Conservation (phyloP, 306 rosid genomes). For the Abrus precatorius region DNA sequence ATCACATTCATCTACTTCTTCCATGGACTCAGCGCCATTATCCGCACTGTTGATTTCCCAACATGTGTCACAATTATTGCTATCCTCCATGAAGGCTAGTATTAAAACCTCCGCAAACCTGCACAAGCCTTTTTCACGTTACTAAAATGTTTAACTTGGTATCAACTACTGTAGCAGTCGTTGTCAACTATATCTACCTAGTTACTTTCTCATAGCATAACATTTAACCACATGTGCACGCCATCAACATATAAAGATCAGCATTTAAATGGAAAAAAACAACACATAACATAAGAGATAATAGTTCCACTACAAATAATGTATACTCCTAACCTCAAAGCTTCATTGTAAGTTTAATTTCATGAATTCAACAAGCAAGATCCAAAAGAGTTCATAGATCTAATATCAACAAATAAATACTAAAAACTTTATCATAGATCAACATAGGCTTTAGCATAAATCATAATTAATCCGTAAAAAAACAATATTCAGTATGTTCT, state of each 20-base stretch:
- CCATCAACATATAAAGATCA: not conserved
- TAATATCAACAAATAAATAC: not conserved
- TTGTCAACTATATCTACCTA: not conserved
- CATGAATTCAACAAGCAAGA: not conserved
- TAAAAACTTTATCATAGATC: not conserved
- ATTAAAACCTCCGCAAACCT: not conserved
- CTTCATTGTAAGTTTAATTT: not conserved
- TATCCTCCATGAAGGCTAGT: constrained; percentile 19
- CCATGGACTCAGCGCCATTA: constrained; percentile 12
- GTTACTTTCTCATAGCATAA: not conserved
- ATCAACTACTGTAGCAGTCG: not conserved
- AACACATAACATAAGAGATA: not conserved
- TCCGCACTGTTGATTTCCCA: not conserved
- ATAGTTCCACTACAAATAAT: not conserved
- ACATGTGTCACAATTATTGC: not conserved
- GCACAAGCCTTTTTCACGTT: constrained; percentile 1
- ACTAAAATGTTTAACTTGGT: not conserved
- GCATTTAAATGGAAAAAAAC: not conserved
- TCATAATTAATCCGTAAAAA: not conserved
- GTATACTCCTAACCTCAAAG: not conserved
- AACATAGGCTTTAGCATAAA: not conserved
- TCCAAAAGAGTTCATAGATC: not conserved
- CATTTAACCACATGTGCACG: not conserved
- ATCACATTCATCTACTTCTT: not conserved
- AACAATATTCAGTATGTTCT: not conserved